These are phyloP conservation scores for Psilocybe azurescens DNA, from an alignment of 768 basidiomycete species.

Conservation along the genomic window DNA sequence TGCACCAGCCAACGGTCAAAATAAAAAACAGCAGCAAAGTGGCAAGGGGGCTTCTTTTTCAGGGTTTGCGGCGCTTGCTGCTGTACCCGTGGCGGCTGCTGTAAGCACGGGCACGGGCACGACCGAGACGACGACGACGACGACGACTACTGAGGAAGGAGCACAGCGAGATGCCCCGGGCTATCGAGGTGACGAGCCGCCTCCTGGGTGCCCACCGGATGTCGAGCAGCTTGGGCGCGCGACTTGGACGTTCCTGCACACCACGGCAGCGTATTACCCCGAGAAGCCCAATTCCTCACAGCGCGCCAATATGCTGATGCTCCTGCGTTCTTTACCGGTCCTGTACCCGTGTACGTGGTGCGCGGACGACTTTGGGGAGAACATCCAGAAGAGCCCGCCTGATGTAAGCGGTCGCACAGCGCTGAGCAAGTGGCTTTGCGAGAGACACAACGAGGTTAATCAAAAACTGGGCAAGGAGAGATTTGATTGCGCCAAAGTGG, in stretches of 20 bases:
- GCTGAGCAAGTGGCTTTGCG: slow-evolving; percentile 87
- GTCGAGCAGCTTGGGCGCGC: slow-evolving; percentile 88
- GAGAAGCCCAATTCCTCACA: slow-evolving; percentile 76
- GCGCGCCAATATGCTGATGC: slow-evolving; percentile 81
- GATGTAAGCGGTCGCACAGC: slow-evolving; percentile 74
- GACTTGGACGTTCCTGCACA: slow-evolving; percentile 97
- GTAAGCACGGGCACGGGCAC: slow-evolving; percentile 19
- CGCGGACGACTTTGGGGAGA: slow-evolving; percentile 79
- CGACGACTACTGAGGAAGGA: slow-evolving; percentile 3
- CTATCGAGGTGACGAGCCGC: slow-evolving; percentile 42
- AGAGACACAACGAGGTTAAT: slow-evolving; percentile 94
- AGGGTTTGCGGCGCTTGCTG: slow-evolving; percentile 25
- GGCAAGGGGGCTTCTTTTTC: slow-evolving; percentile 32
- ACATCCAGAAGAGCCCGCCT: slow-evolving; percentile 70
- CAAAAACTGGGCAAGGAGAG: slow-evolving; percentile 78
- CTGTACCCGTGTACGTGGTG: slow-evolving; percentile 92
- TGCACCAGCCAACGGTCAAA: slow-evolving; percentile 7
- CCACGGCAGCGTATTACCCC: slow-evolving; percentile 95
- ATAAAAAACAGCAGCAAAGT: slow-evolving; percentile 14
- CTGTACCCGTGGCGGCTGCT: slow-evolving; percentile 22
- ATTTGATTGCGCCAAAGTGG: slow-evolving; percentile 84
- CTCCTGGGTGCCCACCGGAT: slow-evolving; percentile 86
- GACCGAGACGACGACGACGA: neutral
- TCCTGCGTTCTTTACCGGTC: slow-evolving; percentile 77
- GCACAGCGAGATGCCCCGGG: slow-evolving; percentile 20